Base-by-base conservation (phyloP, 2,329 filamentous ascomycete genomes). In the Talaromyces atroroseus region DNA sequence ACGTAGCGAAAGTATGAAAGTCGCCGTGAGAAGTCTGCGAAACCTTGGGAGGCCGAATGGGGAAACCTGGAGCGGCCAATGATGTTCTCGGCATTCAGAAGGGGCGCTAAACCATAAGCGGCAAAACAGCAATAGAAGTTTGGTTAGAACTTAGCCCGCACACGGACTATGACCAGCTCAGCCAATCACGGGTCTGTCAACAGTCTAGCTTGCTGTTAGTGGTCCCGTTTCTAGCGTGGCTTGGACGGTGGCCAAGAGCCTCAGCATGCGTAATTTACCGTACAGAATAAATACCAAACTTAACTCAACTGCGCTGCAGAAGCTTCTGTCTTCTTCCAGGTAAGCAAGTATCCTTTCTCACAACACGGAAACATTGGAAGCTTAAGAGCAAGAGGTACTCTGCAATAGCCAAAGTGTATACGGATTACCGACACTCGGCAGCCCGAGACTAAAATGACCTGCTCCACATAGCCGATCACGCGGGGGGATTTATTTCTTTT, bases 11-110 rank as follows among this genome's bases (percentile, higher is more conserved):
- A 52, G 49, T 32, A 44, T 26, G 24, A 29, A 11, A 29, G 26
- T 29, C 26, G 40, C 24, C 2, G 32, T 34, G 32, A 32, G 21
- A 29, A n/a, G 51, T 11, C 29, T 53, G 29, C 23, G 42, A 46
- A 46, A 23, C 18, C 44, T 24, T 7, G 11, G 24, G 23, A 23
- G 32, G 52, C 46, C 44, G 52, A 48, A 48, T 20, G 18, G 29
- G 44, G 52, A 38, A 24, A 20, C 14, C 34, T 42, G 34, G 23
- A 26, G 18, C 4, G 42, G 24, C 52, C 52, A 54, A 54, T 54
- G 34, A 48, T 42, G 52, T 29, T 54, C 52, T 54, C 52, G 52
- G 52, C 52, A 48, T 29, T 11, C 20, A 16, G 1, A 42, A 32
- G 21, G 44, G 11, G 40, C 52, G 52, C 52, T 48, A 54, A 32